Evolutionary conservation across 208 protist genomes (phyloP), one percentile per base, ranked within the genome.

Genomic region (Trypanosoma congolense): DNA sequence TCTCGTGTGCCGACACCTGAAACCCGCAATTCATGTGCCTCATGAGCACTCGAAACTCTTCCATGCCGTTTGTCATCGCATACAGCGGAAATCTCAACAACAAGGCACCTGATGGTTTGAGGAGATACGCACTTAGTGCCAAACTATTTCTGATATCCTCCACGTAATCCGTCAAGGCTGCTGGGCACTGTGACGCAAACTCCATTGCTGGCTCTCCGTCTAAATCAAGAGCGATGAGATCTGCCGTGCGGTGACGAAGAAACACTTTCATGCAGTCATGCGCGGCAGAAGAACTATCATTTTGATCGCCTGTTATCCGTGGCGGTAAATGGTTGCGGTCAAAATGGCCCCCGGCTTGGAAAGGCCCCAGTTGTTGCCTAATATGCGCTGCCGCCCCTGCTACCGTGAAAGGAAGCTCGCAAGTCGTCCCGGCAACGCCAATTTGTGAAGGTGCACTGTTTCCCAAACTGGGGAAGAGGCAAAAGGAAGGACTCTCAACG

Each of bases 161-260:
- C 31, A 33, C 30, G n/a, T 45, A 19, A 16, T 55, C 8, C 1
- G 35, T 18, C 16, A 4, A n/a, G 3, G 18, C 9, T 45, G 24
- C 35, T 14, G 24, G 19, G 14, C 22, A 19, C 19, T 31, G 40
- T 2, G n/a, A 14, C 22, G 21, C 6, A 25, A 24, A 51, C 14
- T 6, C 28, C 14, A 36, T 33, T 21, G 9, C 35, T 9, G 18
- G 0, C 1, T 26, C 8, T 3, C 26, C 33, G 6, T 18, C 10
- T 8, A 67, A 60, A 42, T 67, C 61, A 19, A 67, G 18, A 29
- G 61, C 61, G 16, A 67, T 14, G 22, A 67, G 26, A 31, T 67
- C 61, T 30, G 52, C n/a, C n/a, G n/a, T n/a, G n/a, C n/a, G n/a
- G n/a, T n/a, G n/a, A n/a, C n/a, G n/a, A n/a, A n/a, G n/a, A n/a